Percentiles rank a stretch among this genome's conserved stretches.
Evolutionary conservation across 106 monocot species (phyloP).

Genomic region (Platanthera zijinensis): DNA sequence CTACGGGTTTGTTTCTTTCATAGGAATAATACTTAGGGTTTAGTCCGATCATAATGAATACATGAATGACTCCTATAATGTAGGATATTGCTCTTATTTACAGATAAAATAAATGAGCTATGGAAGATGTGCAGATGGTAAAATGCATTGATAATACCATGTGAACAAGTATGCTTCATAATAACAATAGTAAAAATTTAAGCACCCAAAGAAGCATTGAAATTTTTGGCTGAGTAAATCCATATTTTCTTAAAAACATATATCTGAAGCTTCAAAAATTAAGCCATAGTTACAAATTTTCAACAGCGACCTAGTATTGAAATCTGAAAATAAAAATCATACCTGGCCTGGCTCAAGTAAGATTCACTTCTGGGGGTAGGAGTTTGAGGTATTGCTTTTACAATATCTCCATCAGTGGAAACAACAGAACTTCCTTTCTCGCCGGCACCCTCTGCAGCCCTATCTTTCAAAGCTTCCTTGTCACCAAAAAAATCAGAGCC

Average conservation of each 20-base stretch:
- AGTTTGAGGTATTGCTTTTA: conserved; percentile 6
- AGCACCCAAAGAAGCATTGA: not conserved
- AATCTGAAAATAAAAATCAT: conserved; percentile 2
- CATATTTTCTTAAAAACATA: not conserved
- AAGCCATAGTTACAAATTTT: not conserved
- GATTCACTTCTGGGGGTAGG: not conserved
- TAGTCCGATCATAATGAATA: not conserved
- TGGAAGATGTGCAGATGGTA: not conserved
- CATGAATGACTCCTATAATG: not conserved
- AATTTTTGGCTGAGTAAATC: not conserved
- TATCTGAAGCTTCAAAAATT: not conserved
- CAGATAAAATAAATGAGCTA: not conserved
- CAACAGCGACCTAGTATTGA: not conserved
- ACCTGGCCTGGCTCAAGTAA: conserved; percentile 53
- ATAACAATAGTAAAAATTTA: not conserved
- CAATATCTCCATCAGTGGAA: not conserved
- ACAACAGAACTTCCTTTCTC: not conserved
- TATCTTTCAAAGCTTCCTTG: conserved; percentile 17
- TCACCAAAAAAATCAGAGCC: conserved; percentile 28
- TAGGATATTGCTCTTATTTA: not conserved
- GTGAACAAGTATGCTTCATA: not conserved
- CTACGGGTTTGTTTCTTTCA: not conserved
- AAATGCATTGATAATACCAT: not conserved
- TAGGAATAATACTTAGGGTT: not conserved
- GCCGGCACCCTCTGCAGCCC: not conserved